Conservation (phyloP, 768 basidiomycete genomes). For the Boletus tylopilopsis region DNA sequence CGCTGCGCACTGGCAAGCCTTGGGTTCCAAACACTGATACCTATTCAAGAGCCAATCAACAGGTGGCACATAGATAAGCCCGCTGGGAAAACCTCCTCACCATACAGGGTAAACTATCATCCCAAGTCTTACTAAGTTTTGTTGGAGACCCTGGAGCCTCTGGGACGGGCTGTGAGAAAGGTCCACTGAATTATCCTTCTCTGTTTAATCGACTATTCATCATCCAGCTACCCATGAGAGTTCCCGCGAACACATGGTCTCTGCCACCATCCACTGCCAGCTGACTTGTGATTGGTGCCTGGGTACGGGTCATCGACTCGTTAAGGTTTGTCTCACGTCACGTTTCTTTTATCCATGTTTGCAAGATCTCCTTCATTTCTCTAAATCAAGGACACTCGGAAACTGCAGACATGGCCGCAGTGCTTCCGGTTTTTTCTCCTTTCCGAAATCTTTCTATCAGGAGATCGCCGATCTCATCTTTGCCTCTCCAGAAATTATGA, state of each 20-base stretch:
- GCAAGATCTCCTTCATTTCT: slow-evolving; percentile 19
- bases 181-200: slow-evolving; percentile 10
- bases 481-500: slow-evolving; percentile 11
- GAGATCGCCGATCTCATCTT: slow-evolving; percentile 20
- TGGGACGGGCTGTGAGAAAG: slow-evolving; percentile 21
- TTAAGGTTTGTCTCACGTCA: slow-evolving; percentile 32
- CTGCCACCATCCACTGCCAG: slow-evolving; percentile 4
- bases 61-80: slow-evolving; percentile 10
- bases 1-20: no score
- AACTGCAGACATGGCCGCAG: slow-evolving; percentile 6
- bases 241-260: slow-evolving; percentile 17
- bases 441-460: slow-evolving; percentile 15
- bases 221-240: slow-evolving; percentile 10
- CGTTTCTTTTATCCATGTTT: slow-evolving; percentile 26
- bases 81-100: slow-evolving; percentile 4
- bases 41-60: neutral
- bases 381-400: slow-evolving; percentile 21
- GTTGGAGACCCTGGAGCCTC: slow-evolving; percentile 1
- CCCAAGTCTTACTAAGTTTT: slow-evolving; percentile 16
- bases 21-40: no score
- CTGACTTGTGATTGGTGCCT: slow-evolving; percentile 22
- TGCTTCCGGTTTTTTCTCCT: slow-evolving; percentile 13
- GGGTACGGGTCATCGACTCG: slow-evolving; percentile 12
- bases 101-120: slow-evolving; percentile 11
- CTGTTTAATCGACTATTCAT: slow-evolving; percentile 13